A percentile compares a stretch with the other conserved stretches of the same genome.
phyloP scores from a whole-genome alignment of 1,284 basidiomycete genomes.

The Ustilago cynodontis region DNA sequence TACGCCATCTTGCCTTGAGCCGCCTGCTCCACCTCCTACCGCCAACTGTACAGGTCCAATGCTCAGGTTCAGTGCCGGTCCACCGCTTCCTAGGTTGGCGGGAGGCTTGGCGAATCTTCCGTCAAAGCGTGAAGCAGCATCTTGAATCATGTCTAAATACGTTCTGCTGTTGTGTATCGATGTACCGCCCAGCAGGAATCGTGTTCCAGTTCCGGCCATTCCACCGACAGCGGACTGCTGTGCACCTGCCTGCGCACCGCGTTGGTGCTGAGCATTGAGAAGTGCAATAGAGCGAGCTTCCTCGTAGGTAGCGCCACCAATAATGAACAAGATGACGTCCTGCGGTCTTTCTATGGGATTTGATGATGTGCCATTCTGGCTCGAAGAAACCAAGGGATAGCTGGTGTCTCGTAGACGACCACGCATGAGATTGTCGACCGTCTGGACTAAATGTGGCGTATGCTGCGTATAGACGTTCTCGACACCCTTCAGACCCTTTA shows the following conservation, averaged over 20 bases:
- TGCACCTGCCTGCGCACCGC: constrained; percentile 17
- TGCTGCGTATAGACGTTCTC: constrained; percentile 99
- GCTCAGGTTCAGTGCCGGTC: constrained; percentile 54
- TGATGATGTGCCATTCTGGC: not conserved
- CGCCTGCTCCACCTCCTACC: constrained; percentile 32
- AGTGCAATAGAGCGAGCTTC: constrained; percentile 64
- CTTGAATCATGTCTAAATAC: constrained; percentile 65
- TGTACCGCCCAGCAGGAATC: constrained; percentile 66
- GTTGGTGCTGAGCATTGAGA: constrained; percentile 57
- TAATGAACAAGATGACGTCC: constrained; percentile 68
- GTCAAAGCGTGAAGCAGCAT: constrained; percentile 62
- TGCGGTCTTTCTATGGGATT: constrained; percentile 50
- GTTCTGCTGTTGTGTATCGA: constrained; percentile 61
- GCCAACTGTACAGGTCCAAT: constrained; percentile 63
- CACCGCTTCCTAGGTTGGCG: constrained; percentile 33
- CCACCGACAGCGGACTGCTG: constrained; percentile 34
- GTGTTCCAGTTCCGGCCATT: constrained; percentile 43
- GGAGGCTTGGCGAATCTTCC: constrained; percentile 53
- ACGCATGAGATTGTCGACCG: constrained; percentile 88
- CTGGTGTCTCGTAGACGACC: constrained; percentile 86
- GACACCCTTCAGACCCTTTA: constrained; percentile 97
- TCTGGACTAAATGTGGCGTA: constrained; percentile 90
- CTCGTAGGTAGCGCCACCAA: constrained; percentile 69
- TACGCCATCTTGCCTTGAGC: constrained; percentile 24
- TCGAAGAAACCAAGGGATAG: constrained; percentile 77